phyloP scores from a whole-genome alignment of 345 rosid genomes.

The Brassica carinata region DNA sequence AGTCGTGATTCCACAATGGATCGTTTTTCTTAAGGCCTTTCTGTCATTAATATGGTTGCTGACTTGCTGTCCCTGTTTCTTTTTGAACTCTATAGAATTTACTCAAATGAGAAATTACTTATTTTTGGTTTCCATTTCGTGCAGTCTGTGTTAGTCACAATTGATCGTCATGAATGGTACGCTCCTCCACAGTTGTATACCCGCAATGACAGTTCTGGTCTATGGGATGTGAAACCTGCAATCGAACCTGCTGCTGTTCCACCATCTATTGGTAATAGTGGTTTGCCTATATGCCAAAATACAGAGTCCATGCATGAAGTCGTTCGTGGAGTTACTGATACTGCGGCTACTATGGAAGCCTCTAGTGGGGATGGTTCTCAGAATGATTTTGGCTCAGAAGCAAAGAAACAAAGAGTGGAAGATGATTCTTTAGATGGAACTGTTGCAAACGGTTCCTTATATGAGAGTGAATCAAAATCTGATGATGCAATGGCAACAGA shows the following conservation, averaged over 20 bases:
- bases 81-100: slow-evolving; percentile 11
- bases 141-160: slow-evolving; percentile 85
- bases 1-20: not conserved
- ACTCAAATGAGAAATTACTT: slow-evolving; percentile 28
- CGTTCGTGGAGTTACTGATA: slow-evolving; percentile 52
- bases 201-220: slow-evolving; percentile 85
- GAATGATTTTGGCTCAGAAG: slow-evolving; percentile 57
- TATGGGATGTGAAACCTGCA: slow-evolving; percentile 81
- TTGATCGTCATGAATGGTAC: slow-evolving; percentile 98
- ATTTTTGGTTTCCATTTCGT: slow-evolving; percentile 31
- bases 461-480: slow-evolving; percentile 52
- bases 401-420: slow-evolving; percentile 63
- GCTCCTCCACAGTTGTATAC: slow-evolving; percentile 86
- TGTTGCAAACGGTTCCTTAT: slow-evolving; percentile 46
- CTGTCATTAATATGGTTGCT: slow-evolving; percentile 10
- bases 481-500: slow-evolving; percentile 51
- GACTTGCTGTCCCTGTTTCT: not conserved
- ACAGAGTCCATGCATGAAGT: slow-evolving; percentile 54
- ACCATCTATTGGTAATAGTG: slow-evolving; percentile 45
- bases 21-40: not conserved
- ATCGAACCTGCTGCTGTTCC: slow-evolving; percentile 44
- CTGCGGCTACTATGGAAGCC: slow-evolving; percentile 55
- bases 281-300: slow-evolving; percentile 33
- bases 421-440: slow-evolving; percentile 55
- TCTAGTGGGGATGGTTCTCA: slow-evolving; percentile 54